phyloP scores from a whole-genome alignment of 495 filamentous ascomycete species.

The Aspergillus indologenus region DNA sequence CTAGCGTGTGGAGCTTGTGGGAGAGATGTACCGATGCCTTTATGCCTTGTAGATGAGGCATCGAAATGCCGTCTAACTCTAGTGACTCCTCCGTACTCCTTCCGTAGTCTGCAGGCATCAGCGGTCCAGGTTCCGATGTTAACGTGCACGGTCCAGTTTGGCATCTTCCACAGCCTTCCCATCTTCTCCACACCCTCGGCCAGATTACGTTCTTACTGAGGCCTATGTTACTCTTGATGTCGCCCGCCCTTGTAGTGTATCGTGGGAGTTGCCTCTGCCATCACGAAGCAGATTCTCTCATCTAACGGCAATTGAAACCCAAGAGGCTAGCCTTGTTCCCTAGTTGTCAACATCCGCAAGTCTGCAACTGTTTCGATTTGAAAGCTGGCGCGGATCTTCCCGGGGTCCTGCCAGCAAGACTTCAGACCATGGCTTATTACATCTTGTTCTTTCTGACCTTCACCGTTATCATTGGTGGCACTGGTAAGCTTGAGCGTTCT shows the following conservation, averaged over 20 bases:
- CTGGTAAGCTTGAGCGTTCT: slow-evolving; percentile 42
- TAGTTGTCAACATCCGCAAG: neutral
- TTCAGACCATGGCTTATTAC: slow-evolving; percentile 59
- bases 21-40: neutral
- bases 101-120: neutral
- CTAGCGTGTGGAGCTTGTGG: neutral
- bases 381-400: neutral
- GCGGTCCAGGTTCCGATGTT: neutral
- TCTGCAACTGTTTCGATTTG: too few species aligned
- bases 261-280: slow-evolving; percentile 5
- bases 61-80: too few species aligned
- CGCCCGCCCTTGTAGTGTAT: slow-evolving; percentile 1
- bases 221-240: neutral
- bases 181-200: slow-evolving; percentile 4
- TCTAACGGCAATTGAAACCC: too few species aligned
- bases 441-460: slow-evolving; percentile 73
- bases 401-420: neutral
- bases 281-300: too few species aligned
- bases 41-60: slow-evolving; percentile 19
- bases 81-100: too few species aligned
- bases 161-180: slow-evolving; percentile 13
- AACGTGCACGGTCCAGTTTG: slow-evolving; percentile 6
- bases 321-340: neutral
- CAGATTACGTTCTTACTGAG: too few species aligned
- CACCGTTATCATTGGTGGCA: slow-evolving; percentile 57